phyloP scores from a whole-genome alignment of 2,329 filamentous ascomycete genomes.

The Claviceps paspali region DNA sequence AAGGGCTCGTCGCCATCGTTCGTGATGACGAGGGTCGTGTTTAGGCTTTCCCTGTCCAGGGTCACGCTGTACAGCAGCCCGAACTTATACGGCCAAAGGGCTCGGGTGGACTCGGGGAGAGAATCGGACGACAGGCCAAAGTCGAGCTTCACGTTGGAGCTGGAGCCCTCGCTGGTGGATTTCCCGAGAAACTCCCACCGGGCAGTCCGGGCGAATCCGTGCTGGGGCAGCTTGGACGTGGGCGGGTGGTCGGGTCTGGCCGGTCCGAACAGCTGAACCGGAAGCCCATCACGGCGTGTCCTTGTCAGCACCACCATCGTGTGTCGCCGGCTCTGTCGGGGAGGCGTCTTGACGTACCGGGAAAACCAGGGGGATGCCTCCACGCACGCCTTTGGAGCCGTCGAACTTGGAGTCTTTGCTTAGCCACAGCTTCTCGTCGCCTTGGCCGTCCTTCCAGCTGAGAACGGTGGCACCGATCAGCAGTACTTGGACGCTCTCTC shows the following conservation, averaged over 20 bases:
- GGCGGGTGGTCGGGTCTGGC: conserved; percentile 59
- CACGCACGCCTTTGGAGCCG: conserved; percentile 76
- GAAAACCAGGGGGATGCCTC: conserved; percentile 85
- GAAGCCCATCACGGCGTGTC: no score
- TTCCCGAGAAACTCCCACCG: conserved; percentile 92
- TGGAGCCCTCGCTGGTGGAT: conserved; percentile 41
- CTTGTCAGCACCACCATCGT: neutral
- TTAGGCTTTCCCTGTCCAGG: conserved; percentile 56
- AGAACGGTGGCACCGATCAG: conserved; percentile 87
- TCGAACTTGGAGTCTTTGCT: conserved; percentile 69
- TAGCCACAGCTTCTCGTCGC: conserved; percentile 73
- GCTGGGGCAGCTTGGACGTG: conserved; percentile 72
- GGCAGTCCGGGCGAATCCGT: conserved; percentile 83
- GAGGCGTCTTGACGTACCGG: conserved; percentile 59
- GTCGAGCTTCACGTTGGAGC: conserved; percentile 73
- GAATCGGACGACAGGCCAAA: conserved; percentile 72
- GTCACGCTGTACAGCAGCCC: conserved; percentile 88
- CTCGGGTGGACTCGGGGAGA: conserved; percentile 51
- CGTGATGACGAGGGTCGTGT: conserved; percentile 71
- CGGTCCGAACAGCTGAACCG: conserved; percentile 66
- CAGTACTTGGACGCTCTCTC: conserved; percentile 72
- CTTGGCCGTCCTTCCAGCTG: conserved; percentile 75
- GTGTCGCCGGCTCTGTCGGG: no score
- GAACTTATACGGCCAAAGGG: conserved; percentile 76
- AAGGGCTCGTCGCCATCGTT: conserved; percentile 74